Evolutionary conservation across 192 early-diverging fungal genomes (phyloP).

Genomic region (Mortierella claussenii): DNA sequence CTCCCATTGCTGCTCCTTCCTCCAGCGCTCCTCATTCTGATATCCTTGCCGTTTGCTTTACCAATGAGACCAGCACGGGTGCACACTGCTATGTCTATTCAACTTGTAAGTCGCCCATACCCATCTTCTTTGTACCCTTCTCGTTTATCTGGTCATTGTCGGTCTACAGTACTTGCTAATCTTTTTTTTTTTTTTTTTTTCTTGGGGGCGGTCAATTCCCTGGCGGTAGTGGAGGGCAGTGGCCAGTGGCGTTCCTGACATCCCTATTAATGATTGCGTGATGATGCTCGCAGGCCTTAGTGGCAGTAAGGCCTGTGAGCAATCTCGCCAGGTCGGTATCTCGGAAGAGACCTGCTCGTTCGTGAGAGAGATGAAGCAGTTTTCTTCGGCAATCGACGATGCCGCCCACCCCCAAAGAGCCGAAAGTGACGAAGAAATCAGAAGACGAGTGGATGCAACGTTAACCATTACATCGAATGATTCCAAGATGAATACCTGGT

Average conservation of each 20-base stretch:
- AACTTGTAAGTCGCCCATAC: slow-evolving; percentile 33
- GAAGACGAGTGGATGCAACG: slow-evolving; percentile 27
- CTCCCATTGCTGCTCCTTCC: too few relatives aligned
- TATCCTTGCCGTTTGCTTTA: slow-evolving; percentile 40
- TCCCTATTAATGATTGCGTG: slow-evolving; percentile 52
- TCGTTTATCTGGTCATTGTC: not conserved
- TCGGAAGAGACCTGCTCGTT: slow-evolving; percentile 22
- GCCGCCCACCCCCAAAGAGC: slow-evolving; percentile 13
- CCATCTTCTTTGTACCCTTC: not conserved
- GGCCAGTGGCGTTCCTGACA: slow-evolving; percentile 52
- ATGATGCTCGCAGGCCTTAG: slow-evolving; percentile 42
- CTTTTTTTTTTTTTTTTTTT: not conserved
- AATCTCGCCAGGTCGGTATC: slow-evolving; percentile 34
- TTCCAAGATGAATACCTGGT: slow-evolving; percentile 46
- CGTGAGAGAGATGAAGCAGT: slow-evolving; percentile 46
- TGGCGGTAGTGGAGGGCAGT: slow-evolving; percentile 40
- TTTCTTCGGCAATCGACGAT: slow-evolving; percentile 7
- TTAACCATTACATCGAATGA: slow-evolving; percentile 48
- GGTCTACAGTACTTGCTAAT: not conserved
- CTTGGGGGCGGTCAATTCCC: not conserved
- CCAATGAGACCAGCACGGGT: slow-evolving; percentile 39
- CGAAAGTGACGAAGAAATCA: not conserved
- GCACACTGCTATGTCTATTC: slow-evolving; percentile 51
- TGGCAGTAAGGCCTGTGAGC: slow-evolving; percentile 50
- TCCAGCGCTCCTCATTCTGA: slow-evolving; percentile 20